phyloP scores from a whole-genome alignment of 139 green algal genomes.

The Chlorella ohadii region DNA sequence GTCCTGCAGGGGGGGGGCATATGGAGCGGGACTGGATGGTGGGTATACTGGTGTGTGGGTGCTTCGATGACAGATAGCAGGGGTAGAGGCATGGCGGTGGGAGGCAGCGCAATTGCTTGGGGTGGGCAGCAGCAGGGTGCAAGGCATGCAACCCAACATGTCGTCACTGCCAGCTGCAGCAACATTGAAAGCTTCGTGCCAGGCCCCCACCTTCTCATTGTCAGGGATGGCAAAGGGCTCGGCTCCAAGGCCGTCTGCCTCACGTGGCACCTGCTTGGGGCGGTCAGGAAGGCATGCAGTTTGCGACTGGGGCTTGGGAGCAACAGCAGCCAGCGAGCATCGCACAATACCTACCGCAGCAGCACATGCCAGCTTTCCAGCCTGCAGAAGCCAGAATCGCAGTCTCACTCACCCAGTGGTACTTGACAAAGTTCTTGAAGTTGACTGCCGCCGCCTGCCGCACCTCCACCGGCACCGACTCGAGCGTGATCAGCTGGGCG shows the following conservation, averaged over 20 bases:
- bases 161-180: not conserved
- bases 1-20: constrained; percentile 58
- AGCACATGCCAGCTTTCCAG: too few relatives aligned
- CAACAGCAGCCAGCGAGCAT: too few relatives aligned
- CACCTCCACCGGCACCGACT: constrained; percentile 70
- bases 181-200: constrained; percentile 13
- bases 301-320: not conserved
- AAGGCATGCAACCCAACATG: too few relatives aligned
- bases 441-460: constrained; percentile 92
- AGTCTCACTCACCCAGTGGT: constrained; percentile 73
- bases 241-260: constrained; percentile 13
- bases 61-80: too few relatives aligned
- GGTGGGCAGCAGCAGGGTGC: not conserved
- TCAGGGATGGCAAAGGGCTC: constrained; percentile 55
- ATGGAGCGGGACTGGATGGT: too few relatives aligned
- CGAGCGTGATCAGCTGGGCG: constrained; percentile 72
- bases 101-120: not conserved
- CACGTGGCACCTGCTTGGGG: not conserved
- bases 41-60: too few relatives aligned
- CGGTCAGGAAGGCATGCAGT: not conserved
- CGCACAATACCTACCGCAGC: too few relatives aligned
- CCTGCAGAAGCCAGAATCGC: too few relatives aligned
- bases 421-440: constrained; percentile 98
- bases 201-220: constrained; percentile 52
- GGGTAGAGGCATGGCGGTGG: not conserved